Conservation (phyloP, 768 basidiomycete genomes). For the Suillus americanus region DNA sequence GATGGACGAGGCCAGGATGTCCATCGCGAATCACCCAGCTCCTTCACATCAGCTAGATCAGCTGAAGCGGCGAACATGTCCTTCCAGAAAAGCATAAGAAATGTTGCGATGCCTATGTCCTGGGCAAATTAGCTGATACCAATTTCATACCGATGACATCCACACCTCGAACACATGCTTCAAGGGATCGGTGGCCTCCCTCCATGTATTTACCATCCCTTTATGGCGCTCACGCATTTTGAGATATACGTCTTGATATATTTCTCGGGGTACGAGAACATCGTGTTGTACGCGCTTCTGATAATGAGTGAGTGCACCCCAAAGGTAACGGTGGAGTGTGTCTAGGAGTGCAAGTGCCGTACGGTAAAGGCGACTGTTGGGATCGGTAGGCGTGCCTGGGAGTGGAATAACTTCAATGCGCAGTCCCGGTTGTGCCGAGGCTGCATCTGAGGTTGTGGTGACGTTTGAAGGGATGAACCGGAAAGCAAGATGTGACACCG, state of each 20-base stretch:
- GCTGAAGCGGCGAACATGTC: conserved; percentile 47
- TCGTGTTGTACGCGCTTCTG: conserved; percentile 88
- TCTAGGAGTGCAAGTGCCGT: conserved; percentile 82
- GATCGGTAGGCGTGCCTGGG: conserved; percentile 43
- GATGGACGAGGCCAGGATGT: conserved; percentile 74
- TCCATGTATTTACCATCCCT: conserved; percentile 72
- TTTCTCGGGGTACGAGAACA: conserved; percentile 67
- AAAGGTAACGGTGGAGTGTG: conserved; percentile 84
- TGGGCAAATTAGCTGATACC: conserved; percentile 25
- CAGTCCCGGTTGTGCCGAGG: conserved; percentile 27
- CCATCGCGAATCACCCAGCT: conserved; percentile 50
- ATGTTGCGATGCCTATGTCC: conserved; percentile 96
- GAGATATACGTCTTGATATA: conserved; percentile 90
- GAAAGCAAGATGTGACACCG: conserved; percentile 79
- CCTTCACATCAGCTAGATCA: neutral
- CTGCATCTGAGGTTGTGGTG: conserved; percentile 23
- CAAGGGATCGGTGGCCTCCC: conserved; percentile 78
- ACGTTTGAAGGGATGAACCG: conserved; percentile 50
- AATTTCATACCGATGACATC: neutral
- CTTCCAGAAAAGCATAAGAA: conserved; percentile 90
- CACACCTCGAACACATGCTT: conserved; percentile 89
- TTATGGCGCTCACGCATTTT: conserved; percentile 84
- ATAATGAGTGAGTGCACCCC: conserved; percentile 80
- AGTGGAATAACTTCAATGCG: conserved; percentile 60
- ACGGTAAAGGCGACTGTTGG: conserved; percentile 69